phyloP scores from a whole-genome alignment of 139 green algal genomes.

The Chlamydomonas schloesseri region DNA sequence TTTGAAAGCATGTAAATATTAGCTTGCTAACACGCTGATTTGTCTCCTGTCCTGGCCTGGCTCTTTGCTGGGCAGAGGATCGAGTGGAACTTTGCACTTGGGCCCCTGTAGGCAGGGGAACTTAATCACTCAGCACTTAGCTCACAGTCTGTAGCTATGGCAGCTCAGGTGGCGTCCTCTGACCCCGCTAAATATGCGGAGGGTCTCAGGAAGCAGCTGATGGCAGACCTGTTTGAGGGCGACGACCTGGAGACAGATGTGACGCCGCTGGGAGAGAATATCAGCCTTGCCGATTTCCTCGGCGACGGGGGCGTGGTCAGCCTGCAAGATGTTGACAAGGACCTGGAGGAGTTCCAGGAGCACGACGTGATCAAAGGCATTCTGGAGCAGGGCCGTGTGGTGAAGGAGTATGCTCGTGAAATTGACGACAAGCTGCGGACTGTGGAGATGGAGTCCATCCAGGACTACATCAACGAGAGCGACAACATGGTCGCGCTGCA shows the following conservation, averaged over 20 bases:
- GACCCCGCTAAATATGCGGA: conserved; percentile 59
- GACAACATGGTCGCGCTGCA: conserved; percentile 93
- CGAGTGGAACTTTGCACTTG: too few relatives aligned
- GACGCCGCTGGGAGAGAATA: not conserved
- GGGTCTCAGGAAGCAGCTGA: conserved; percentile 54
- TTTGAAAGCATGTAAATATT: too few relatives aligned
- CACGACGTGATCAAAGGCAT: conserved; percentile 87
- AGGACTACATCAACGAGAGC: conserved; percentile 95
- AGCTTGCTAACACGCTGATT: too few relatives aligned
- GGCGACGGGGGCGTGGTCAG: conserved; percentile 17
- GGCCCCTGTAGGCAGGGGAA: too few relatives aligned
- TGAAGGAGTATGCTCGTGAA: conserved; percentile 83
- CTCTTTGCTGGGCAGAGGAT: too few relatives aligned
- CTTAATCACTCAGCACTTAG: too few relatives aligned
- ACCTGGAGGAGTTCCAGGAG: conserved; percentile 83
- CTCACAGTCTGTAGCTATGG: too few relatives aligned
- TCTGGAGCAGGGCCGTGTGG: conserved; percentile 75
- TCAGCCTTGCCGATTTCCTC: conserved; percentile 9
- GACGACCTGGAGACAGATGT: conserved; percentile 49
- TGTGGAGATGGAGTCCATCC: conserved; percentile 93
- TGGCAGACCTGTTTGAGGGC: conserved; percentile 64
- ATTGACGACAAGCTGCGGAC: conserved; percentile 87
- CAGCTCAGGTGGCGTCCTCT: not conserved
- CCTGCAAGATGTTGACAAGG: conserved; percentile 69
- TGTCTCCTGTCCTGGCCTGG: too few relatives aligned